phyloP scores from a whole-genome alignment of 2,329 filamentous ascomycete genomes.

The Neonectria punicea region DNA sequence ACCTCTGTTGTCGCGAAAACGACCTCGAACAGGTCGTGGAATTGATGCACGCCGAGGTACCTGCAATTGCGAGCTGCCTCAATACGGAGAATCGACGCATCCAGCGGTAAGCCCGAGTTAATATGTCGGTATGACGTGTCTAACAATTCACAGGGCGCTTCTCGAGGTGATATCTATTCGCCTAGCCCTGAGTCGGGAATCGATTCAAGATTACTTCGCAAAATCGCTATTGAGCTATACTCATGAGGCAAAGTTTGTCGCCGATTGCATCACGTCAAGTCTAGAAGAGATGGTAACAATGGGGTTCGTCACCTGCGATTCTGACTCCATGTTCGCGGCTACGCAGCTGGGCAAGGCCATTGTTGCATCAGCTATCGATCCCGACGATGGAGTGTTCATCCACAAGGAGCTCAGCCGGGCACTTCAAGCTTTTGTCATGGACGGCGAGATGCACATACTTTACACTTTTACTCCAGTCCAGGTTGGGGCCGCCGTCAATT shows the following conservation, averaged over 20 bases:
- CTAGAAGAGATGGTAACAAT: slow-evolving; percentile 66
- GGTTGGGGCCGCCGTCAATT: slow-evolving; percentile 68
- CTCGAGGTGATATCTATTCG: slow-evolving; percentile 77
- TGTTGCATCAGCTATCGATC: slow-evolving; percentile 77
- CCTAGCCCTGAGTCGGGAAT: slow-evolving; percentile 71
- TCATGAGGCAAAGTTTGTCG: slow-evolving; percentile 59
- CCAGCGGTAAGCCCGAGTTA: slow-evolving; percentile 61
- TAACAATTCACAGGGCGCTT: slow-evolving; percentile 64
- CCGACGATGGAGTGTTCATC: slow-evolving; percentile 79
- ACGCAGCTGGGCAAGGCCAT: slow-evolving; percentile 76
- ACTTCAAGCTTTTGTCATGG: slow-evolving; percentile 79
- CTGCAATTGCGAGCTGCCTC: slow-evolving; percentile 75
- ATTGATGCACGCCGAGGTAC: slow-evolving; percentile 77
- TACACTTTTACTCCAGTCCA: slow-evolving; percentile 83
- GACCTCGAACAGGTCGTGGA: slow-evolving; percentile 77
- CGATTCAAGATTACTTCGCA: slow-evolving; percentile 74
- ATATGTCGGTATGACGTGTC: not conserved
- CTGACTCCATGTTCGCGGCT: slow-evolving; percentile 64
- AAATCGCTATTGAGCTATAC: slow-evolving; percentile 74
- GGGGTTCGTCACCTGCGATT: slow-evolving; percentile 64
- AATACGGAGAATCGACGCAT: slow-evolving; percentile 74
- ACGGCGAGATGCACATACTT: slow-evolving; percentile 82
- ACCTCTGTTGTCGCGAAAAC: slow-evolving; percentile 75
- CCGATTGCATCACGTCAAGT: slow-evolving; percentile 66
- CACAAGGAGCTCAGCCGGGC: slow-evolving; percentile 75